Evolutionary conservation across 805 yeast species (phyloP), one percentile per base, ranked within the genome.

Genomic region (Suhomyces canberraensis): DNA sequence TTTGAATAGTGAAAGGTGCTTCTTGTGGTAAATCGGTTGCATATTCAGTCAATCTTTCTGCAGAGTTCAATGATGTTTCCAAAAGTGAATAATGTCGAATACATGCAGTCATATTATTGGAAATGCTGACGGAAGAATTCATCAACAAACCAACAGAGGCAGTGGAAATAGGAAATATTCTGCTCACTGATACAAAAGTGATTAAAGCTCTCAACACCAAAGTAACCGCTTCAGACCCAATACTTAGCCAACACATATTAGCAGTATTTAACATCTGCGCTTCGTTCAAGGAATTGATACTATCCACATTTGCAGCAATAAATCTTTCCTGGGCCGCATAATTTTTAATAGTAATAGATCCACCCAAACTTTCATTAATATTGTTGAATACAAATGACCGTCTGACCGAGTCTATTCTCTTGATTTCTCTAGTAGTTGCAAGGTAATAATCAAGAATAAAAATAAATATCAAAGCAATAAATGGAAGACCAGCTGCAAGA

Each of bases 1-100:
- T 41, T 47, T 73, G 56, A 34, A 77, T 72, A 30, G 62, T 56
- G 44, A 73, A 75, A 0, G 83, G 71, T 1, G 84, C 84, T 56
- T 87, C 95, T 48, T 79, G 79, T 1, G 76, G 78, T 79, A 77
- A 40, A 75, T 65, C 26, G 85, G 57, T 24, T 9, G 26, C 26
- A n/a, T 24, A 24, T n/a, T 24, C 26, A 24, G 6, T 5, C 13
- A 24, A 8, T 58, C 95, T 71, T 58, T 85, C 93, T 17, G 78
- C 85, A 0, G 89, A 76, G 48, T 81, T 83, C 81, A 84, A 70
- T 48, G 81, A 82, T 55, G 83, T 85, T 52, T 85, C 93, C 19
- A 81, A 74, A 48, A 77, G 78, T 1, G 91, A 82, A 52, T 77
- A 59, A 18, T 84, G 69, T 50, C 84, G 72, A 42, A 85, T 69